Evolutionary conservation across 768 basidiomycete species (phyloP), one percentile per base, ranked within the genome.

Genomic region (Boletus vinaceobasis): DNA sequence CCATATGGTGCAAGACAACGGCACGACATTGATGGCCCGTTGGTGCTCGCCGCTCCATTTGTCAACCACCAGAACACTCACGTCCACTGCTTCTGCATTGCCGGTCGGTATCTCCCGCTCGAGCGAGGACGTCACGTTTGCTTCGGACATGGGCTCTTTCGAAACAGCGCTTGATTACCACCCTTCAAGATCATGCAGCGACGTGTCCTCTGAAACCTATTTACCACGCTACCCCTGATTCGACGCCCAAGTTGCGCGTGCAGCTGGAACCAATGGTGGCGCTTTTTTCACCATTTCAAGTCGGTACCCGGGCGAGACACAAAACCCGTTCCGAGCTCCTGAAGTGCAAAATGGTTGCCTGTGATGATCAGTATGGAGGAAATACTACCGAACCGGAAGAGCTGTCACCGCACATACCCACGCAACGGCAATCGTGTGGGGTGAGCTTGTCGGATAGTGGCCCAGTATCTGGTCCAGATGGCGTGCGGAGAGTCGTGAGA

Each of bases 391-490:
- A 78, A 44, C 67, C 71, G n/a, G n/a, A n/a, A n/a, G n/a, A n/a
- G n/a, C n/a, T n/a, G n/a, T n/a, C n/a, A n/a, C n/a, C n/a, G n/a
- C n/a, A n/a, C n/a, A n/a, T n/a, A n/a, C n/a, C n/a, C n/a, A n/a
- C 39, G 31, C 60, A 47, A 19, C 62, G 61, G 44, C 63, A 60
- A 46, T 67, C 71, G 6, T 81, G 90, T 11, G 92, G 94, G 23
- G 79, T 98, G 45, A 86, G 86, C 43, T 71, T 98, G 52, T 82
- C 81, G 51, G 95, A 98, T 60, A 74, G 82, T 62, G 95, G 95
- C 14, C n/a, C n/a, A n/a, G 88, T n/a, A n/a, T n/a, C n/a, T n/a
- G n/a, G n/a, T 35, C 80, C 84, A 8, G 85, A 88, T 17, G 87
- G 88, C 50, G 93, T 93, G 27, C 81, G 92, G 38, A 74, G 93